Conservation (phyloP, 75 land plant genomes). For the Pinus tabuliformis region DNA sequence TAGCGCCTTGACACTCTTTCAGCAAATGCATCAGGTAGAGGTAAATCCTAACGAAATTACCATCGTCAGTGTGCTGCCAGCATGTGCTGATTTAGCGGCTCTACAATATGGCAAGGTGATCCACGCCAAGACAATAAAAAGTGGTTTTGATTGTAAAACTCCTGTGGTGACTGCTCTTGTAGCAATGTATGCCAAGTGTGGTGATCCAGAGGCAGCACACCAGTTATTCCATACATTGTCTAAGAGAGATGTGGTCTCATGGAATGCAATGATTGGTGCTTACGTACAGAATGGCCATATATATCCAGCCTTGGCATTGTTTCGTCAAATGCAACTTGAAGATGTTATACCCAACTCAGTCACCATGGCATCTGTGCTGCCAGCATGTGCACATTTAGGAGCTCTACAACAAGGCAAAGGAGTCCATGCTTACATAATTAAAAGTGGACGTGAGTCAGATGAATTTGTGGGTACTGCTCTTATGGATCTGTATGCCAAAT, state of each 20-base stretch:
- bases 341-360: constrained; percentile 38
- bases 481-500: constrained; percentile 49
- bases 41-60: constrained; percentile 1
- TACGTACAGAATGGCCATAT: constrained; percentile 23
- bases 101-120: not conserved
- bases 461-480: constrained; percentile 44
- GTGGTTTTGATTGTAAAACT: not conserved
- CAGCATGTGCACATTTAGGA: constrained; percentile 31
- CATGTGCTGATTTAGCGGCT: not conserved
- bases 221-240: constrained; percentile 39
- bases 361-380: constrained; percentile 51
- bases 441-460: constrained; percentile 52
- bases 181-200: constrained; percentile 20
- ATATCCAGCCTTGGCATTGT: constrained; percentile 33
- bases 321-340: constrained; percentile 26
- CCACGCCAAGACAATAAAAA: not conserved
- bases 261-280: constrained; percentile 42
- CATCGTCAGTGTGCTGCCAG: not conserved
- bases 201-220: constrained; percentile 21
- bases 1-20: constrained; percentile 33
- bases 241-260: constrained; percentile 44
- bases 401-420: constrained; percentile 22
- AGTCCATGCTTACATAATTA: constrained; percentile 37
- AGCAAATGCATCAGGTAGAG: constrained; percentile 20
- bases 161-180: not conserved